Percentiles rank a stretch among this genome's conserved stretches.
Conservation (phyloP, 1,139 yeast species). For the Geotrichum restrictum region DNA sequence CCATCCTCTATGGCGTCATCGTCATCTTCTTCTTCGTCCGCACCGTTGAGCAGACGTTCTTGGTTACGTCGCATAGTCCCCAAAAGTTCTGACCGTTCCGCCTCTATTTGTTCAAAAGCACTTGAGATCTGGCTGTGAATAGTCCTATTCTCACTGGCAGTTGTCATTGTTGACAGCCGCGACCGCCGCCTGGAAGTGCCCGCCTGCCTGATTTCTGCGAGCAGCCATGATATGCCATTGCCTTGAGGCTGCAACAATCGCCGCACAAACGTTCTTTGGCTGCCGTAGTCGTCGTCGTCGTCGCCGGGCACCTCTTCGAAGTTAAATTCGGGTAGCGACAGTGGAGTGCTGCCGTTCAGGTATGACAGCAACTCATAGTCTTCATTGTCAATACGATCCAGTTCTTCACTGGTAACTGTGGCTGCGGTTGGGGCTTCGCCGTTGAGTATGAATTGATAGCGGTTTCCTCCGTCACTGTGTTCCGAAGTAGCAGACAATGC, state of each 20-base stretch:
- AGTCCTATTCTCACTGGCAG: not conserved
- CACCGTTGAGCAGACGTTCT: not conserved
- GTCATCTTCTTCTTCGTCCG: not conserved
- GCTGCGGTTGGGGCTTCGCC: not conserved
- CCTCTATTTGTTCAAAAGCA: not conserved
- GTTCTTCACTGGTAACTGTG: not conserved
- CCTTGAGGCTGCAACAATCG: constrained; percentile 11
- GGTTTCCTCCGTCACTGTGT: not conserved
- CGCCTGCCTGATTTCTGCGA: constrained; percentile 11
- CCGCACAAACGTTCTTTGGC: constrained; percentile 11
- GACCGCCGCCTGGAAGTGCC: constrained; percentile 4
- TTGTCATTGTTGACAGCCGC: constrained; percentile 12
- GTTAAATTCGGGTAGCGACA: not conserved
- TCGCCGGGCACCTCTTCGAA: not conserved
- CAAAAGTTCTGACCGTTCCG: not conserved
- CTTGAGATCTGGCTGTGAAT: not conserved
- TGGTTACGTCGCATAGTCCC: constrained; percentile 1
- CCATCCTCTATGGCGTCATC: constrained; percentile 5
- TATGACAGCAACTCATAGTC: not conserved
- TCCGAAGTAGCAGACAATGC: not conserved
- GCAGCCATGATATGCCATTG: constrained; percentile 10
- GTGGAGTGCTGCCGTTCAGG: not conserved
- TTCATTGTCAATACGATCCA: not conserved
- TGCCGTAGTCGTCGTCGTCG: not conserved
- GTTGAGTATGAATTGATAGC: constrained; percentile 2